Conservation (phyloP, 441 rosid genomes). For the Jatropha multifida region DNA sequence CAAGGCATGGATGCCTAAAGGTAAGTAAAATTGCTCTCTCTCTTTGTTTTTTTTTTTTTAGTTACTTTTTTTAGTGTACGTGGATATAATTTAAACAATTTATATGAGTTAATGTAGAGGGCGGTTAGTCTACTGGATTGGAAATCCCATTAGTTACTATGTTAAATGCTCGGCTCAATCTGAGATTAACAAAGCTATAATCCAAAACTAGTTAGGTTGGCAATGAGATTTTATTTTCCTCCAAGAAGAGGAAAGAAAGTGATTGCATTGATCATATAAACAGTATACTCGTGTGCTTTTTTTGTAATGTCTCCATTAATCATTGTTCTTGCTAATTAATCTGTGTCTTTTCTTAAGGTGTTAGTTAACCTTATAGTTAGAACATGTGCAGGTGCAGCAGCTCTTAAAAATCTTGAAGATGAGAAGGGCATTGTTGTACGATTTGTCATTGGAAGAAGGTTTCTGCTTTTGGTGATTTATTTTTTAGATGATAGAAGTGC, state of each 20-base stretch:
- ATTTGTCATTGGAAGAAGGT: constrained; percentile 91
- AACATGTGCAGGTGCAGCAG: constrained; percentile 45
- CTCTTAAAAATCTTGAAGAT: constrained; percentile 57
- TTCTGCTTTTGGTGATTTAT: constrained; percentile 15
- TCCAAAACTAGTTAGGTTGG: not conserved
- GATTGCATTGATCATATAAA: not conserved
- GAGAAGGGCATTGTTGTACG: constrained; percentile 70
- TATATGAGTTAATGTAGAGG: not conserved
- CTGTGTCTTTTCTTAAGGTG: not conserved
- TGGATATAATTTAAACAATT: not conserved
- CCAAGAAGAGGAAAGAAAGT: not conserved
- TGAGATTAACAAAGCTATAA: no score
- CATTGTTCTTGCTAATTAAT: not conserved
- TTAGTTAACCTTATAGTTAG: constrained; percentile 22
- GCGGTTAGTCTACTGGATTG: not conserved
- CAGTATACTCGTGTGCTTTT: not conserved
- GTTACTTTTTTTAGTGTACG: not conserved
- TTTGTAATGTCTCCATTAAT: not conserved
- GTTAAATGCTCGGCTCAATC: not conserved
- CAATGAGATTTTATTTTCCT: not conserved
- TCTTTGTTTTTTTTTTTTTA: not conserved
- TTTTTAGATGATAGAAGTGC: constrained; percentile 1
- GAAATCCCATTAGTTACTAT: not conserved
- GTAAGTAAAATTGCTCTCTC: constrained; percentile 4
- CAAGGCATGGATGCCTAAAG: constrained; percentile 84